Evolutionary conservation across 179 eudicot genomes (phyloP), one percentile per base, ranked within the genome.

Genomic region (Silene noctiflora): DNA sequence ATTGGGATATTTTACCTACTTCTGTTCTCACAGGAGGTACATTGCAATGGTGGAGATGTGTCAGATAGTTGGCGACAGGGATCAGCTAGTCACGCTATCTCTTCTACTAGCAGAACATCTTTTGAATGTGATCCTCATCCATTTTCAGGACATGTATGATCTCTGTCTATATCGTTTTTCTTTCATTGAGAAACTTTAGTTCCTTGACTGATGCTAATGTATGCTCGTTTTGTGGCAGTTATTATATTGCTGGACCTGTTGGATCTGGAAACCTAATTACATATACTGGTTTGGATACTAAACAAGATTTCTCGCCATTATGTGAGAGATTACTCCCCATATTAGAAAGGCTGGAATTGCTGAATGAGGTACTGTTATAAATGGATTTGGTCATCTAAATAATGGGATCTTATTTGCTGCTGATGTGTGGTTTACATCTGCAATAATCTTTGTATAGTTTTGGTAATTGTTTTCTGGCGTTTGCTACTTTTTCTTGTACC

Each of bases 31-130:
- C 87, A 95, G 98, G 87, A 83, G 98, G 73, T 93, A 91, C 74
- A 84, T 90, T 74, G 99, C 98, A 46, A 93, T 95, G 97, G 87
- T 91, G 81, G 89, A 85, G 81, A 93, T 95, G 97, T 93, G 97
- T 81, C 93, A 85, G 84, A 83, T 95, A 78, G 90, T 91, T 31
- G 96, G 95, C 48, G 85, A 89, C 79, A 86, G 95, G 82, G 94
- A 89, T 83, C 97, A 84, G 77, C 88, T 93, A 42, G 91, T 91
- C 67, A 93, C 90, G 35, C 75, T 95, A 60, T 82, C 90, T 73
- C 90, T 93, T 72, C 81, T 89, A 33, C 87, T 93, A 67, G 89
- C 94, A 55, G 98, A 95, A 82, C 90, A 95, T 83, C 76, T 95
- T 77, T 79, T 90, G 75, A 93, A 95, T 75, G 89, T 93, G 85